These are phyloP conservation scores for Chrysopogon serrulatus DNA, from an alignment of 176 grass and related monocot species.

Conservation along the genomic window DNA sequence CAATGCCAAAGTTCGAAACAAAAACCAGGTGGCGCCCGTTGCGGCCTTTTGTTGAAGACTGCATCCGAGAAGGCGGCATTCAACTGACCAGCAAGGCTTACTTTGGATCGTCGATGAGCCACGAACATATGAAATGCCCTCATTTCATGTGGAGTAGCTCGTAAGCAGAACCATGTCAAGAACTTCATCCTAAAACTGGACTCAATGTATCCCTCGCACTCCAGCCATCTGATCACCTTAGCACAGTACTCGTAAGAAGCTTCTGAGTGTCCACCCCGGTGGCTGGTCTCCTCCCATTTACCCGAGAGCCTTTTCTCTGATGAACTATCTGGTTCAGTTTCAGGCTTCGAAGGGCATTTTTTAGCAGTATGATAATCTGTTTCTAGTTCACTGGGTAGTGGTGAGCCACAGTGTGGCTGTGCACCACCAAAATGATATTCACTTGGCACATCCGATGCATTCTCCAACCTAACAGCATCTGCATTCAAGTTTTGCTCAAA, in stretches of 20 bases:
- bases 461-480: not conserved
- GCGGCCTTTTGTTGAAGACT: conserved; percentile 30
- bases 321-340: conserved; percentile 17
- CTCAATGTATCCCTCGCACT: conserved; percentile 38
- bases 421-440: not conserved
- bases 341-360: conserved; percentile 14
- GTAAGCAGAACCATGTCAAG: conserved; percentile 53
- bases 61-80: conserved; percentile 43
- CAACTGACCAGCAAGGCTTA: not conserved
- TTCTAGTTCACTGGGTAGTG: not conserved
- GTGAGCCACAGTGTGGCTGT: not conserved
- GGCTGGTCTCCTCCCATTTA: not conserved
- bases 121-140: conserved; percentile 29
- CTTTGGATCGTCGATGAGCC: conserved; percentile 37
- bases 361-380: not conserved
- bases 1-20: conserved; percentile 45
- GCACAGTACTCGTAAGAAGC: conserved; percentile 36
- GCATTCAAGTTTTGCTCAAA: not conserved
- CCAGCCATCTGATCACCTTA: conserved; percentile 41
- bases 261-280: not conserved
- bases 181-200: conserved; percentile 46
- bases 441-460: not conserved
- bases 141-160: conserved; percentile 33
- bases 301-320: conserved; percentile 23
- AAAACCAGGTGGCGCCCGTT: conserved; percentile 10